Base-by-base conservation (phyloP, 345 rosid species). In the Citrus mangshanensis region DNA sequence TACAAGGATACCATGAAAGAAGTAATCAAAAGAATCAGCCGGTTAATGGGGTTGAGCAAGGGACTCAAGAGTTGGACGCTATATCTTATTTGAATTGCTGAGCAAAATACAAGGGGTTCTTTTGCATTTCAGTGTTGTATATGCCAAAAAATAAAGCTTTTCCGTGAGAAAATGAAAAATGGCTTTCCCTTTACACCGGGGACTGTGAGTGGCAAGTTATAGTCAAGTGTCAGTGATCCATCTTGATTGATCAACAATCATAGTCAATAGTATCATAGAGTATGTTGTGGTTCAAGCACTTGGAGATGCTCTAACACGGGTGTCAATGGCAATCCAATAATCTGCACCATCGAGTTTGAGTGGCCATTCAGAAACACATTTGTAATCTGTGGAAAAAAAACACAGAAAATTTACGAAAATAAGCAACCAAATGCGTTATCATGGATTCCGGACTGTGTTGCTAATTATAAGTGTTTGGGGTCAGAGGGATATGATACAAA, bases 261-360 rank as follows among this genome's bases (percentile, higher is more conserved):
- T 7, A 46, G 46, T 51, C 74, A 19, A 21, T 70, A 70, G 61
- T 77, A 77, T 73, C 70, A 77, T 62, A 77, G 75, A 78, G 80
- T 65, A 71, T 79, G 77, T 56, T 75, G 82, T 14, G 46, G 67
- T 76, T 69, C 72, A 76, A 69, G 76, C 63, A 38, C 65, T 62
- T 70, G 75, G 46, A 79, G 42, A 79, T 81, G 73, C 80, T 77
- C 42, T 28, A 79, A 74, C 5, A 70, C 1, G 10, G 83, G 78
- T 38, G 79, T 72, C 77, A 68, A 51, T 62, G 77, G 81, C 76
- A 80, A 19, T 77, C 91, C 87, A 62, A 74, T 78, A 56, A 87
- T 89, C 38, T 68, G 66, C 77, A 88, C 79, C 35, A 1, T 34
- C 56, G 80, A 40, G 75, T 74, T 83, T 63, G 87, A 80, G 72